Conservation (phyloP, 2,329 filamentous ascomycete species). For the Clonostachys sp. region DNA sequence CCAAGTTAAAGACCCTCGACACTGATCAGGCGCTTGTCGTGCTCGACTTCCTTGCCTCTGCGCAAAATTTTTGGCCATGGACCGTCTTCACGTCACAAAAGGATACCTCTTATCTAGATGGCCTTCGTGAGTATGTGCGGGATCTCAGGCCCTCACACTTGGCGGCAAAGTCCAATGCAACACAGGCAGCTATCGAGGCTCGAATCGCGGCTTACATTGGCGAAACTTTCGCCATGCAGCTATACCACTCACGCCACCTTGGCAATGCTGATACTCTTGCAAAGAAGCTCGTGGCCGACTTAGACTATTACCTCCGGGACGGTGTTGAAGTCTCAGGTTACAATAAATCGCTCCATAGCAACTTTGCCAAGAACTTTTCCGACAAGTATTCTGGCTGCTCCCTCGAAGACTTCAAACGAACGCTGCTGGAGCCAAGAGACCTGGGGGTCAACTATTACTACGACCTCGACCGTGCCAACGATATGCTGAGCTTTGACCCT, state of each 20-base stretch:
- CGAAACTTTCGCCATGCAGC: conserved; percentile 85
- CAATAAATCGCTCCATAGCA: conserved; percentile 81
- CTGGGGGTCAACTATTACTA: conserved; percentile 83
- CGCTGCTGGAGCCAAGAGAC: conserved; percentile 56
- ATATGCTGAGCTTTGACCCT: conserved; percentile 71
- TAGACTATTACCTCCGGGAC: conserved; percentile 76
- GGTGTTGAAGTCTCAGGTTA: conserved; percentile 78
- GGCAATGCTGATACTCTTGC: conserved; percentile 62
- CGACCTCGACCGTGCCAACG: conserved; percentile 68
- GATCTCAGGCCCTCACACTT: conserved; percentile 46
- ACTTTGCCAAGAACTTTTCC: conserved; percentile 80
- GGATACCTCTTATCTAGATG: conserved; percentile 68
- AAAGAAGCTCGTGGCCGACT: conserved; percentile 65
- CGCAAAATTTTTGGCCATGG: conserved; percentile 96
- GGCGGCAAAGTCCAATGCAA: conserved; percentile 49
- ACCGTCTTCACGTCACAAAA: conserved; percentile 76
- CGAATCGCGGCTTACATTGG: conserved; percentile 77
- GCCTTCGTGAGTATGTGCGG: conserved; percentile 66
- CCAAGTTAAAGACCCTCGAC: conserved; percentile 58
- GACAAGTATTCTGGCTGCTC: conserved; percentile 69
- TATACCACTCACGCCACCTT: conserved; percentile 79
- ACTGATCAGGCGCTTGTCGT: conserved; percentile 67
- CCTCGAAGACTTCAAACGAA: conserved; percentile 77
- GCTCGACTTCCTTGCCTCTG: conserved; percentile 80
- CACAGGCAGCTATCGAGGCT: conserved; percentile 57